A percentile compares a stretch with the other conserved stretches of the same genome.
phyloP scores from a whole-genome alignment of 2,329 filamentous ascomycete genomes.

The Domatiomyces globalis region DNA sequence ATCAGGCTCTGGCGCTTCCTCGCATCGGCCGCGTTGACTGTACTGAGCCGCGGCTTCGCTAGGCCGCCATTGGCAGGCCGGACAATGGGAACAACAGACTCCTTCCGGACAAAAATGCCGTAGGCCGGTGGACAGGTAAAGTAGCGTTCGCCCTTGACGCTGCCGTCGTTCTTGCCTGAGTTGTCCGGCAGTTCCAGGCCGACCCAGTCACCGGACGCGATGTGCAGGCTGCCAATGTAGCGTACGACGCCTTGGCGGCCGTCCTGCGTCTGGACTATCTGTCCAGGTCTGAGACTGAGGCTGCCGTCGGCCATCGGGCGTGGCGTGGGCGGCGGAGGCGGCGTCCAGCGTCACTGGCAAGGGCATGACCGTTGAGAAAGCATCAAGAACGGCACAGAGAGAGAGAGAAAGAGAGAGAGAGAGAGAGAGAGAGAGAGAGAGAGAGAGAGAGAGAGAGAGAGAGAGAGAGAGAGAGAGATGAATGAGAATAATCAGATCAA shows the following conservation, averaged over 20 bases:
- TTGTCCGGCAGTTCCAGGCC: slow-evolving; percentile 74
- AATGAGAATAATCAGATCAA: background rate
- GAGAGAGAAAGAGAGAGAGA: too few species aligned
- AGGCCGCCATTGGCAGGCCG: slow-evolving; percentile 20
- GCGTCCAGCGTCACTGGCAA: background rate
- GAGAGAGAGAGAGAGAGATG: background rate
- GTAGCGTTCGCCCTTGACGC: slow-evolving; percentile 74
- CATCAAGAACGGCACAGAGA: background rate
- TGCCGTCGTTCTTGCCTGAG: slow-evolving; percentile 85
- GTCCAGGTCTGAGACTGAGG: slow-evolving; percentile 39
- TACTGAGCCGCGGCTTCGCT: slow-evolving; percentile 27
- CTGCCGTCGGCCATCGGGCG: slow-evolving; percentile 21
- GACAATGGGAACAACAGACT: slow-evolving; percentile 45
- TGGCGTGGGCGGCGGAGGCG: background rate
- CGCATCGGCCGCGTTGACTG: slow-evolving; percentile 37
- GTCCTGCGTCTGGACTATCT: slow-evolving; percentile 65
- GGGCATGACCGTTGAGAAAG: background rate
- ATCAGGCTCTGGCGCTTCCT: slow-evolving; percentile 54
- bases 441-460: too few species aligned
- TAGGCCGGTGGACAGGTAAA: slow-evolving; percentile 59
- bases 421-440: too few species aligned
- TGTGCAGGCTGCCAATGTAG: slow-evolving; percentile 62
- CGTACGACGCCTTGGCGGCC: slow-evolving; percentile 63
- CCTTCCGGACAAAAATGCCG: slow-evolving; percentile 77
- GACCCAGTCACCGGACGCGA: slow-evolving; percentile 73